phyloP scores from a whole-genome alignment of 345 rosid species.

The Psidium guajava region DNA sequence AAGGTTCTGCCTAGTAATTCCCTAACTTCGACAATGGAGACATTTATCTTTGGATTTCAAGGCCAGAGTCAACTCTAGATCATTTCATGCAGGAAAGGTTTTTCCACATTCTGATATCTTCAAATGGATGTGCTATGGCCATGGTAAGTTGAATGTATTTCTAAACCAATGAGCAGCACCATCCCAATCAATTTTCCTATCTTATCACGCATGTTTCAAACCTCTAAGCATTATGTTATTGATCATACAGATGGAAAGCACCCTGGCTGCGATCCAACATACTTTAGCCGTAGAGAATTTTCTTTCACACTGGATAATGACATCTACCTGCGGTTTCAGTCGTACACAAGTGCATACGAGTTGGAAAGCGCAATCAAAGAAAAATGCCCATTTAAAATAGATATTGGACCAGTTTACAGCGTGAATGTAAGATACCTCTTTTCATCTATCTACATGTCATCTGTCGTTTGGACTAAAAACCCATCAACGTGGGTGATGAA shows the following conservation, averaged over 20 bases:
- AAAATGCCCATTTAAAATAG: constrained; percentile 72
- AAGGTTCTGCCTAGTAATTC: not conserved
- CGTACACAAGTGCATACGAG: constrained; percentile 46
- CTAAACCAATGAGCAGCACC: not conserved
- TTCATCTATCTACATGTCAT: not conserved
- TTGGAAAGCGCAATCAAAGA: constrained; percentile 55
- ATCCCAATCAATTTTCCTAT: not conserved
- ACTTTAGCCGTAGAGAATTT: constrained; percentile 70
- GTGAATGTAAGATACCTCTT: constrained; percentile 49
- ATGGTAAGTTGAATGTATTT: constrained; percentile 34
- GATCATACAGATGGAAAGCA: constrained; percentile 67
- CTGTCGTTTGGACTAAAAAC: not conserved
- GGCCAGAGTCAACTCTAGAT: not conserved
- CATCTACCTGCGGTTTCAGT: constrained; percentile 62
- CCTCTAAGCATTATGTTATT: not conserved
- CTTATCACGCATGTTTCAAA: not conserved
- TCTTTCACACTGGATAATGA: constrained; percentile 79
- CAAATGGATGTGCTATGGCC: constrained; percentile 89
- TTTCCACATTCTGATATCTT: constrained; percentile 73
- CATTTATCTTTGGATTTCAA: not conserved
- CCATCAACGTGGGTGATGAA: not conserved
- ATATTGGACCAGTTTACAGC: constrained; percentile 77
- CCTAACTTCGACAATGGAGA: not conserved
- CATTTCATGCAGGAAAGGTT: constrained; percentile 47
- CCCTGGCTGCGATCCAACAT: constrained; percentile 74